Evolutionary conservation across 495 filamentous ascomycete genomes (phyloP).

Genomic region (Collariella sp.): DNA sequence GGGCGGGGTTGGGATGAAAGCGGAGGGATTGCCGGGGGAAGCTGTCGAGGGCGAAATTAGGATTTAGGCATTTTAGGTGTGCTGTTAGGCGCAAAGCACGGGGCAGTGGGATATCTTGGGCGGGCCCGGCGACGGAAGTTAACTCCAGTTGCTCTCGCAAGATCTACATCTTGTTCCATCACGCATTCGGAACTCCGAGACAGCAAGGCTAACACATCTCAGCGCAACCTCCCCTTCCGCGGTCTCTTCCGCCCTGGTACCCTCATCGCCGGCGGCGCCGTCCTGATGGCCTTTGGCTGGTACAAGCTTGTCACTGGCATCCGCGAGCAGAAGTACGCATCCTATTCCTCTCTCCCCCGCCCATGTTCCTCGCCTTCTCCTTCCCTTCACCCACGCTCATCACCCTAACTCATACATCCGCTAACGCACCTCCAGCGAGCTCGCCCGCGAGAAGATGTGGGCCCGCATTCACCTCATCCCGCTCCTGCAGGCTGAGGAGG

Average conservation of each 20-base stretch:
- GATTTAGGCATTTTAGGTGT: too few species aligned
- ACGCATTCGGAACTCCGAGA: not conserved
- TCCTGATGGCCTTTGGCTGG: conserved; percentile 80
- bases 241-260: conserved; percentile 70
- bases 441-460: conserved; percentile 97
- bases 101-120: too few species aligned
- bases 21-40: too few species aligned
- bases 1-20: not conserved
- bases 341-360: not conserved
- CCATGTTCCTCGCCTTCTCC: not conserved
- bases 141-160: too few species aligned
- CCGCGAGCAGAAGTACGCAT: conserved; percentile 74
- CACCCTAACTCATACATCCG: not conserved
- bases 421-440: conserved; percentile 54
- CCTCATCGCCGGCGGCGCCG: conserved; percentile 64
- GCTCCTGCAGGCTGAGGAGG: conserved; percentile 87
- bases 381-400: not conserved
- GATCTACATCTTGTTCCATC: too few species aligned
- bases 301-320: conserved; percentile 71
- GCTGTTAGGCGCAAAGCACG: too few species aligned
- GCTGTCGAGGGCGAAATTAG: too few species aligned
- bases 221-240: conserved; percentile 88
- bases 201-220: conserved; percentile 13
- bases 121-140: too few species aligned
- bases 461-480: conserved; percentile 85